Percentiles rank a stretch among this genome's conserved stretches.
These are phyloP conservation scores for Pythium guiyangense DNA, from an alignment of 352 stramenopile genomes.

Conservation along the genomic window DNA sequence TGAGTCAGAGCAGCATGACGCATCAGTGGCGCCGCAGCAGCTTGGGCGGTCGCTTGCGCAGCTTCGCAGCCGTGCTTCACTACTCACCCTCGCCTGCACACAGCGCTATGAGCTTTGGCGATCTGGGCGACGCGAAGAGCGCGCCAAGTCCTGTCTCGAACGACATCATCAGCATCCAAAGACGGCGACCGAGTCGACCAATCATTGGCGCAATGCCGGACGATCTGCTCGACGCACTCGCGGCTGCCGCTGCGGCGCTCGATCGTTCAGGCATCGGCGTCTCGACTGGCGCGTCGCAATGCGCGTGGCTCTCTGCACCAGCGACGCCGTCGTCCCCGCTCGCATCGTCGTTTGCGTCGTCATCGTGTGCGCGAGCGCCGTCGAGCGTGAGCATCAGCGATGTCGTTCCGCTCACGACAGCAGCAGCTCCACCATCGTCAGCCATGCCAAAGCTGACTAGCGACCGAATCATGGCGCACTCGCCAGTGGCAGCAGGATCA, in stretches of 20 bases:
- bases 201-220: not conserved
- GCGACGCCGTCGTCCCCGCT: slow-evolving; percentile 1
- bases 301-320: not conserved
- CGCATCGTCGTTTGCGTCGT: not conserved
- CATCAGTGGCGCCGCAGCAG: slow-evolving; percentile 6
- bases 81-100: slow-evolving; percentile 1
- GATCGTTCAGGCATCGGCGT: too few species aligned
- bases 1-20: slow-evolving; percentile 2
- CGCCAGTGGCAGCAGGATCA: not conserved
- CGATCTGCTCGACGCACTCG: too few species aligned
- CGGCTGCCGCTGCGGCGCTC: too few species aligned
- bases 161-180: slow-evolving; percentile 5
- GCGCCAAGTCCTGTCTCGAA: slow-evolving; percentile 11
- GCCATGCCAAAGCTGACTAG: not conserved
- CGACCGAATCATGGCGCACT: not conserved
- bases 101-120: not conserved
- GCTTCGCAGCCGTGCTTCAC: slow-evolving; percentile 8
- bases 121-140: not conserved
- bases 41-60: slow-evolving; percentile 6
- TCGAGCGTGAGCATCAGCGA: not conserved
- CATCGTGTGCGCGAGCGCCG: not conserved
- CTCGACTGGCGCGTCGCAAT: too few species aligned
- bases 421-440: not conserved
- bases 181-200: not conserved
- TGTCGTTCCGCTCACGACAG: not conserved